Conservation (phyloP, 2,329 filamentous ascomycete species). For the Colletotrichum nymphaeae region DNA sequence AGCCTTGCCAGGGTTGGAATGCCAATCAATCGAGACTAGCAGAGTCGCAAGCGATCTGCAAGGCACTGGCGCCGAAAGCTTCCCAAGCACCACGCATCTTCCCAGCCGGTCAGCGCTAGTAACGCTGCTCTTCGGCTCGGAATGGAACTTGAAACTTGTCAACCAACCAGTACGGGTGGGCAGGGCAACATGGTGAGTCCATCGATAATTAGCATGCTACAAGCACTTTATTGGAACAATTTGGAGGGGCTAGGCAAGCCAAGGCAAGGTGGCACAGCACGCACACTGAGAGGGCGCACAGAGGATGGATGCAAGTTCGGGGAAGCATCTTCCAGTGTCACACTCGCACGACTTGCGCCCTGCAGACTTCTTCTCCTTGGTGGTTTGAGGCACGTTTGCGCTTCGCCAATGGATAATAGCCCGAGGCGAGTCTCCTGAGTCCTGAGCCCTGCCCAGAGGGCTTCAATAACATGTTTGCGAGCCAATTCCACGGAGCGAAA, state of each 20-base stretch:
- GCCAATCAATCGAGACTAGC: constrained; percentile 1
- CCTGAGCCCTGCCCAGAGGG: neutral
- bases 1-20: neutral
- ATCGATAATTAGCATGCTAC: constrained; percentile 27
- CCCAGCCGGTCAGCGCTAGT: constrained; percentile 27
- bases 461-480: neutral
- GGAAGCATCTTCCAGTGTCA: neutral
- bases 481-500: neutral
- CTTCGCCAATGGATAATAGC: neutral
- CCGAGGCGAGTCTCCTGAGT: neutral
- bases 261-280: neutral
- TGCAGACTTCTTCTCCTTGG: neutral
- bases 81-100: neutral
- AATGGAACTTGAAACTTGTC: constrained; percentile 8
- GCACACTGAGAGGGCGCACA: neutral
- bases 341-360: neutral
- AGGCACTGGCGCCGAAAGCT: constrained; percentile 11
- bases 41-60: constrained; percentile 16
- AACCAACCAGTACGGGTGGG: constrained; percentile 8
- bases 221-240: constrained; percentile 5
- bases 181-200: neutral
- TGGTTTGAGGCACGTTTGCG: constrained; percentile 1
- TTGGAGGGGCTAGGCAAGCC: neutral
- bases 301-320: neutral
- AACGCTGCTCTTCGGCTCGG: constrained; percentile 12